phyloP scores from a whole-genome alignment of 345 rosid species.

The Eucalyptus fibrosa region DNA sequence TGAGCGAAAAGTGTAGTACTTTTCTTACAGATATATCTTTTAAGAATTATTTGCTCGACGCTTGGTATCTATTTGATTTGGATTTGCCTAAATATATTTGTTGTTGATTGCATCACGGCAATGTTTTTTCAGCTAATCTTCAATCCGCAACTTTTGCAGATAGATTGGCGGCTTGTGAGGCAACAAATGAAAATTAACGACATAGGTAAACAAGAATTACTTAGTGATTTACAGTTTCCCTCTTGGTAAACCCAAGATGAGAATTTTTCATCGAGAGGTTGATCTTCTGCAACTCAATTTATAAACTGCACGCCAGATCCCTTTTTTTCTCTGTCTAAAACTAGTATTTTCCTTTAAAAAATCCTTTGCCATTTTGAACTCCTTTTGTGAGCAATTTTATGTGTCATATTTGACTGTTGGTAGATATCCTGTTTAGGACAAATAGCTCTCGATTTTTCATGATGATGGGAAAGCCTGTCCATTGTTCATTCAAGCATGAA shows the following conservation, averaged over 20 bases:
- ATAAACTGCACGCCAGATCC: too few species aligned
- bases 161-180: neutral
- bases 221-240: neutral
- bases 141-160: neutral
- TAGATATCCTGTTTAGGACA: neutral
- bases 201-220: neutral
- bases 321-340: neutral
- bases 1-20: neutral
- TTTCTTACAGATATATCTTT: too few species aligned
- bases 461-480: neutral
- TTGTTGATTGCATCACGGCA: neutral
- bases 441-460: neutral
- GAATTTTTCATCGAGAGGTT: too few species aligned
- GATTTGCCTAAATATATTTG: neutral
- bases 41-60: neutral
- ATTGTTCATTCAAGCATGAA: too few species aligned
- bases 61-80: neutral
- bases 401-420: neutral
- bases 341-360: neutral
- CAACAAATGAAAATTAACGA: neutral
- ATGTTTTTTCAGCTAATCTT: neutral
- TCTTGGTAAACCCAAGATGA: neutral
- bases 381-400: neutral
- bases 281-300: too few species aligned
- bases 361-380: neutral